These are phyloP conservation scores for Tetradesmus lagerheimii DNA, from an alignment of 139 green algal species.

Conservation along the genomic window DNA sequence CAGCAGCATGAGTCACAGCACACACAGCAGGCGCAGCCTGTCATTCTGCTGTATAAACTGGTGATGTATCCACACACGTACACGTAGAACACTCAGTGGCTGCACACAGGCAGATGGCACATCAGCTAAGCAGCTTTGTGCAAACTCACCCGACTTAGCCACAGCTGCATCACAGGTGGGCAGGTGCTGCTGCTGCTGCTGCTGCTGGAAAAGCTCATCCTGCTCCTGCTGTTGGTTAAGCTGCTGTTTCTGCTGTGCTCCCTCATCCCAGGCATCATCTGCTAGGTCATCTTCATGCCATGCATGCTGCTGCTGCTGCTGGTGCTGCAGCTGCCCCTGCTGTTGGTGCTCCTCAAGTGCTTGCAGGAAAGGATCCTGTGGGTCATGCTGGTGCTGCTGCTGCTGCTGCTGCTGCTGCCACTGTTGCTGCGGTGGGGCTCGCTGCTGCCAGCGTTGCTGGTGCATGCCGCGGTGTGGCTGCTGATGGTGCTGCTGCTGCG, in stretches of 20 bases:
- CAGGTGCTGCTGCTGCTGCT: constrained; percentile 7
- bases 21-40: too few relatives aligned
- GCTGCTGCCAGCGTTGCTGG: neutral
- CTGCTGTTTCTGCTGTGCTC: neutral
- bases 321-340: neutral
- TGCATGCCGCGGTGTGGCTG: neutral
- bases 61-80: too few relatives aligned
- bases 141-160: neutral
- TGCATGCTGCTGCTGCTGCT: neutral
- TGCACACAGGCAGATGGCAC: too few relatives aligned
- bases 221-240: neutral
- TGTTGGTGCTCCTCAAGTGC: neutral
- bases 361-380: neutral
- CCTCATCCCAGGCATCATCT: neutral
- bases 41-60: too few relatives aligned
- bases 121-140: too few relatives aligned
- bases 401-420: constrained; percentile 14
- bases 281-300: neutral
- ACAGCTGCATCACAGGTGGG: neutral
- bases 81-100: too few relatives aligned
- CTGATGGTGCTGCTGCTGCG: constrained; percentile 10
- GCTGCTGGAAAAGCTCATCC: too few relatives aligned
- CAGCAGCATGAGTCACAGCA: neutral
- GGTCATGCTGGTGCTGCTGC: neutral
- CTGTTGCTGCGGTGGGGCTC: neutral